A percentile compares a stretch with the other conserved stretches of the same genome.
phyloP scores from a whole-genome alignment of 164 flowering plant genomes.

The Dillenia suffruticosa region DNA sequence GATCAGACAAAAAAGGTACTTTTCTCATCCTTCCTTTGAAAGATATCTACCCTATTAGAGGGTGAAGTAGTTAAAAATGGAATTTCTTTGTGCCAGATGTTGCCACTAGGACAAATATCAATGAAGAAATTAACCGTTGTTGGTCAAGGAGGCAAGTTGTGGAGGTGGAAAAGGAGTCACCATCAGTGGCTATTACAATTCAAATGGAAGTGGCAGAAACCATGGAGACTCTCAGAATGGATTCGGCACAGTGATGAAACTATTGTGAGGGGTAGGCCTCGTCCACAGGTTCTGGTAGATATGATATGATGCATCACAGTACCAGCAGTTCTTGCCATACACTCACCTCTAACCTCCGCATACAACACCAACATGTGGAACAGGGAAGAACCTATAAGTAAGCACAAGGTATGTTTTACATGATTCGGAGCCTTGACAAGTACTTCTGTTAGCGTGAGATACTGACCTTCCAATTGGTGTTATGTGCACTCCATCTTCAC shows the following conservation, averaged over 20 bases:
- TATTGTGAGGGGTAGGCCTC: slow-evolving; percentile 62
- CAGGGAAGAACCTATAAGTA: slow-evolving; percentile 15
- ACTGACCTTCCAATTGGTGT: too few relatives aligned
- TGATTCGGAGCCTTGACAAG: too few relatives aligned
- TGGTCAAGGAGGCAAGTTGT: slow-evolving; percentile 83
- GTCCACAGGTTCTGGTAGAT: slow-evolving; percentile 54
- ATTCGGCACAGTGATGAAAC: slow-evolving; percentile 95
- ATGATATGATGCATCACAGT: slow-evolving; percentile 22
- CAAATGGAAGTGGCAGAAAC: slow-evolving; percentile 99
- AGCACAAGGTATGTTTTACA: slow-evolving; percentile 28
- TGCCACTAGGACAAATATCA: slow-evolving; percentile 73
- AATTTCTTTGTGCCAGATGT: slow-evolving; percentile 49
- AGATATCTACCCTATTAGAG: background rate
- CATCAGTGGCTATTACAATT: slow-evolving; percentile 95
- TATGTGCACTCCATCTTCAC: too few relatives aligned
- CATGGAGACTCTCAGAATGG: slow-evolving; percentile 98
- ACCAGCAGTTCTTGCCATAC: slow-evolving; percentile 11
- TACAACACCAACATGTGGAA: slow-evolving; percentile 22
- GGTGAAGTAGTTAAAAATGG: slow-evolving; percentile 1
- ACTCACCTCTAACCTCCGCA: slow-evolving; percentile 24
- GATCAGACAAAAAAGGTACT: slow-evolving; percentile 63
- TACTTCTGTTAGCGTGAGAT: too few relatives aligned
- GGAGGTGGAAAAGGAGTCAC: slow-evolving; percentile 99
- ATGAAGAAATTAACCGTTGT: slow-evolving; percentile 61
- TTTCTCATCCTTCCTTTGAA: slow-evolving; percentile 1